Conservation (phyloP, 2,329 filamentous ascomycete species). For the Septoria petroselini region DNA sequence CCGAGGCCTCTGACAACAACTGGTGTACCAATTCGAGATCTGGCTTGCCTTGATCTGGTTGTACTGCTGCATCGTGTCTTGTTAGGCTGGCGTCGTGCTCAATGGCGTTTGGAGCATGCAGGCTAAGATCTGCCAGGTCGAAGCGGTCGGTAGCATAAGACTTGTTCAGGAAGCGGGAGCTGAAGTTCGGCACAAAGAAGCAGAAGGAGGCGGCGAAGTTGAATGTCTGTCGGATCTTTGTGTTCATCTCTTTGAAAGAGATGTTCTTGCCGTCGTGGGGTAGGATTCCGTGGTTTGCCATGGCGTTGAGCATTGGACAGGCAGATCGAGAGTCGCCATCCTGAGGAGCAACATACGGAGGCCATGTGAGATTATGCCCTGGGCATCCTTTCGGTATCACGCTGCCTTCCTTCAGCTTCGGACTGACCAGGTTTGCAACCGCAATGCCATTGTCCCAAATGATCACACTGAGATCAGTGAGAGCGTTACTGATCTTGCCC, state of each 20-base stretch:
- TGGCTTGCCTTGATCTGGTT: conserved; percentile 40
- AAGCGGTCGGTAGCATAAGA: conserved; percentile 31
- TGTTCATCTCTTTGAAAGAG: conserved; percentile 29
- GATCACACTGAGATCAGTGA: conserved; percentile 41
- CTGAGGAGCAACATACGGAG: conserved; percentile 38
- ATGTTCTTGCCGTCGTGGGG: conserved; percentile 35
- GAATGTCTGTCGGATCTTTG: conserved; percentile 31
- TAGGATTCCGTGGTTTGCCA: conserved; percentile 35
- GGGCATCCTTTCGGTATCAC: conserved; percentile 39
- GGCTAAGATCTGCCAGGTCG: conserved; percentile 30
- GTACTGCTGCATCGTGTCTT: conserved; percentile 38
- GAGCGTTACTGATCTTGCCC: conserved; percentile 26
- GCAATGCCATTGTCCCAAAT: conserved; percentile 42
- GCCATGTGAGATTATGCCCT: conserved; percentile 38
- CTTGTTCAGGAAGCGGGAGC: conserved; percentile 31
- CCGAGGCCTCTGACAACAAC: conserved; percentile 39
- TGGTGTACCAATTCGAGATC: conserved; percentile 40
- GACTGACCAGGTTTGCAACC: conserved; percentile 40
- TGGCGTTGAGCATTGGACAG: conserved; percentile 34
- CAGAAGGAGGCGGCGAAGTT: conserved; percentile 34
- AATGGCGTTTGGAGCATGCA: conserved; percentile 31
- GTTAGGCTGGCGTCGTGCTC: conserved; percentile 34
- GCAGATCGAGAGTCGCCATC: conserved; percentile 38
- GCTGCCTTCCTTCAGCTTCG: conserved; percentile 38
- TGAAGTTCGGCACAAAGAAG: conserved; percentile 33